phyloP scores from a whole-genome alignment of 2,329 filamentous ascomycete genomes.

The Dothistroma pini region DNA sequence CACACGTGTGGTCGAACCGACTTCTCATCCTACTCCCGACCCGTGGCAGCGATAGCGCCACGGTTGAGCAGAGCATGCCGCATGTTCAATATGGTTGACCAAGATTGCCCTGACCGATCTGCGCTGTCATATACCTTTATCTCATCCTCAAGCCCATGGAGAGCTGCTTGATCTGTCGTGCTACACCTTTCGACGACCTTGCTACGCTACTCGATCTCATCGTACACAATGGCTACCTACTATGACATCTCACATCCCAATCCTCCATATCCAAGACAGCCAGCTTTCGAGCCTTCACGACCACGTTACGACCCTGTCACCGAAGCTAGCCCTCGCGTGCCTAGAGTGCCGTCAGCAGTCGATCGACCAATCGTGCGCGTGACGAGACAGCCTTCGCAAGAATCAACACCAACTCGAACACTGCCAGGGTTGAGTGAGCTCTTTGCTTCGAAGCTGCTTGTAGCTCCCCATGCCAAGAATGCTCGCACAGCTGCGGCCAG shows the following conservation, averaged over 20 bases:
- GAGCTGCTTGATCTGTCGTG: not conserved
- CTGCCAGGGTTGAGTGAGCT: not conserved
- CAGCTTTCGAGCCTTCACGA: not conserved
- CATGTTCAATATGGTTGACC: not conserved
- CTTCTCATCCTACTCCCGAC: not conserved
- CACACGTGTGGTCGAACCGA: not conserved
- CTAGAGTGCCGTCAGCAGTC: not conserved
- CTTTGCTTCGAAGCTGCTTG: constrained; percentile 2
- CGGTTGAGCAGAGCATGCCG: not conserved
- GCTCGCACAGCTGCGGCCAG: not conserved
- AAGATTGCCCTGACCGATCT: not conserved
- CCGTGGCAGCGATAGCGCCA: not conserved
- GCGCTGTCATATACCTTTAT: not conserved
- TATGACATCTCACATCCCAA: not conserved
- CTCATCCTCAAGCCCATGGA: not conserved
- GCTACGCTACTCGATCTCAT: not conserved
- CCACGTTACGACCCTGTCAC: not conserved
- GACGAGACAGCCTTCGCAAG: not conserved
- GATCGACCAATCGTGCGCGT: not conserved
- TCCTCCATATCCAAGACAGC: not conserved
- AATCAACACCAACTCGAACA: not conserved
- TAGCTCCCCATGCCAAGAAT: not conserved
- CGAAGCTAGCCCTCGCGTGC: not conserved
- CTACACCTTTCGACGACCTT: not conserved
- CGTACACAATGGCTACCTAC: not conserved